Evolutionary conservation across 129 eudicot species (phyloP), one percentile per base, ranked within the genome.

Genomic region (Chrysanthemum makinoi): DNA sequence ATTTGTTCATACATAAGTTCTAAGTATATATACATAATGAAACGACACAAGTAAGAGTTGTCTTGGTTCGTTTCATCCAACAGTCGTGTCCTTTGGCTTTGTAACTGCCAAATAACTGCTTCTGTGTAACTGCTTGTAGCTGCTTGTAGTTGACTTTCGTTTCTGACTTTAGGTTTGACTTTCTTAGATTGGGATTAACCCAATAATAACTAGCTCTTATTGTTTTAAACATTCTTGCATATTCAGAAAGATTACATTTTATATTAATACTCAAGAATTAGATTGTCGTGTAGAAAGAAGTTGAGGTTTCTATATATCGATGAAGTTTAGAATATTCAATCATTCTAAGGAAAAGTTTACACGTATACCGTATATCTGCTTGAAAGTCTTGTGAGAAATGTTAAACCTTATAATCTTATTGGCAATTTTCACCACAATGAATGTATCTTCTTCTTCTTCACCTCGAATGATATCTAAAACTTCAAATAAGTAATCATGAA

Each of bases 381-480:
- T 62, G 62, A 79, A 75, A 51, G 69, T 79, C 65, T 44, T 72
- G 60, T 68, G 46, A 19, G 22, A 24, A 56, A 83, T n/a, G 64
- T 75, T 75, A 60, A 28, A 72, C 39, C 73, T 28, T 15, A 79
- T 58, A 2, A 70, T 63, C 73, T 75, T 75, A 9, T 18, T 69
- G 5, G 79, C 76, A 50, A 68, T 47, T 19, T 55, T 56, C 56
- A 75, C 2, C 70, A 83, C 73, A 59, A 79, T 47, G 74, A 75
- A 79, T 5, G 82, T 18, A 9, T 76, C 80, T 35, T 76, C 77
- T 5, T 75, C 80, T 13, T 74, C 75, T 54, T 76, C 76, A 48
- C 64, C 82, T 16, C 67, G 52, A 39, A 80, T 47, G 7, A 83
- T 26, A 66, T 64, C 62, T 19, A 79, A 64, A 0, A 79, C 5